Evolutionary conservation across 2,329 filamentous ascomycete species (phyloP), one percentile per base, ranked within the genome.

Genomic region (Nigrospora sphaerica): DNA sequence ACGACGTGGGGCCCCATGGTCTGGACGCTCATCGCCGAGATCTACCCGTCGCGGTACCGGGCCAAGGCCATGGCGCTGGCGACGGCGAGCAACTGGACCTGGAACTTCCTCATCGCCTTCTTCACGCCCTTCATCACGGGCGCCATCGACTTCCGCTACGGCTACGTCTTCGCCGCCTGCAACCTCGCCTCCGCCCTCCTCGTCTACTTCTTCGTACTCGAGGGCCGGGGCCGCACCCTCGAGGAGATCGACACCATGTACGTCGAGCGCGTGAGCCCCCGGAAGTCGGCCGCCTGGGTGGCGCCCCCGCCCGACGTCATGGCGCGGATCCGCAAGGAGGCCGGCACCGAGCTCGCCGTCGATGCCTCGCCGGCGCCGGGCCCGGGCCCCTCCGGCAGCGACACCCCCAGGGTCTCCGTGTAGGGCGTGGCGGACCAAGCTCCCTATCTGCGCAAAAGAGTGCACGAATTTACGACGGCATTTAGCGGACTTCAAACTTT

Each of bases 191-290:
- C 77, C 0, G 77, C 80, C 0, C 52, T 81, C 0, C 64, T 89
- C 12, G 83, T 90, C 31, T 91, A 85, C 69, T 86, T 91, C 66
- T 89, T 89, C 62, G 77, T 90, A 44, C 80, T 85, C 46, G 86
- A 91, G 61, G 82, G 78, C 39, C 82, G 86, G 58, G 86, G 83
- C 44, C 77, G 85, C 6, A 83, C 80, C 0, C 73, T 92, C 2
- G 87, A 92, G 66, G 85, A 91, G 62, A 85, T 92, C 46, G 87
- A 92, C 56, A 84, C 81, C 41, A 86, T 87, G 83, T 90, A 89
- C 53, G 71, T 87, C 33, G 70, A 83, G 42, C 68, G 69, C 23
- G 81, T 88, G 16, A 77, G 69, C 53, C 82, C 85, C 0, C 79
- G 78, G 68, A 77, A 80, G 70, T 83, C 79, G 54, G 61, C 68